Evolutionary conservation across 2,329 filamentous ascomycete species (phyloP).

Genomic region (Cordyceps sp.): DNA sequence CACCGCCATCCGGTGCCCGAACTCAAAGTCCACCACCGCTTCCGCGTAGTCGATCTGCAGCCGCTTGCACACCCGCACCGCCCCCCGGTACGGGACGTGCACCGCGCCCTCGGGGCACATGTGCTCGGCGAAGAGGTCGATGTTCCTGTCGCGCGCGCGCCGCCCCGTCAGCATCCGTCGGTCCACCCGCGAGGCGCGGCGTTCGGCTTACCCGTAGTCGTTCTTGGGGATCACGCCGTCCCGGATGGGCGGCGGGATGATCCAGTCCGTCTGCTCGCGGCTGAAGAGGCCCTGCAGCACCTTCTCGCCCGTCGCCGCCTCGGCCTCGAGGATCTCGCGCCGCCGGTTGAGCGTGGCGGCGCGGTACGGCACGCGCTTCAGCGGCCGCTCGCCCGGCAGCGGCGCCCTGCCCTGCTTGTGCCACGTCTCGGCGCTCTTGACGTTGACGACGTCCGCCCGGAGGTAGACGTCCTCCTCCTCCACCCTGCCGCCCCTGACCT

Average conservation of each 20-base stretch:
- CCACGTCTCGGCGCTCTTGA: slow-evolving; percentile 91
- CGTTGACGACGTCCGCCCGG: slow-evolving; percentile 63
- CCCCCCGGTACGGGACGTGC: slow-evolving; percentile 67
- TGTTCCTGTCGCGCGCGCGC: slow-evolving; percentile 43
- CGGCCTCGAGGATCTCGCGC: slow-evolving; percentile 74
- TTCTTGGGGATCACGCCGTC: slow-evolving; percentile 88
- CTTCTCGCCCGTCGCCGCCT: slow-evolving; percentile 66
- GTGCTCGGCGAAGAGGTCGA: slow-evolving; percentile 83
- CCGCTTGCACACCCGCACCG: slow-evolving; percentile 65
- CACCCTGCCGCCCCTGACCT: slow-evolving; percentile 55
- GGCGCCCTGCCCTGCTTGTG: slow-evolving; percentile 86
- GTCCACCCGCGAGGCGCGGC: too few relatives aligned
- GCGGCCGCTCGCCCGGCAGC: slow-evolving; percentile 48
- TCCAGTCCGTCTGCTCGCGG: slow-evolving; percentile 80
- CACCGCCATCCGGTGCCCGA: slow-evolving; percentile 84
- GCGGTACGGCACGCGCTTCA: slow-evolving; percentile 80
- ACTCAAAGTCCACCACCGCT: slow-evolving; percentile 92
- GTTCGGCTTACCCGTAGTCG: slow-evolving; percentile 51
- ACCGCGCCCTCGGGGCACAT: slow-evolving; percentile 79
- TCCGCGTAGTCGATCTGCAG: slow-evolving; percentile 81
- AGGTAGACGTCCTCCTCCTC: slow-evolving; percentile 69
- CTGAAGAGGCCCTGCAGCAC: slow-evolving; percentile 76
- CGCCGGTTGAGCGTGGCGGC: slow-evolving; percentile 79
- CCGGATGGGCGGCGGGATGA: slow-evolving; percentile 73
- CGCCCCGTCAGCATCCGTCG: slow-evolving; percentile 6